phyloP scores from a whole-genome alignment of 768 basidiomycete genomes.

The Agaricus subrufescens region DNA sequence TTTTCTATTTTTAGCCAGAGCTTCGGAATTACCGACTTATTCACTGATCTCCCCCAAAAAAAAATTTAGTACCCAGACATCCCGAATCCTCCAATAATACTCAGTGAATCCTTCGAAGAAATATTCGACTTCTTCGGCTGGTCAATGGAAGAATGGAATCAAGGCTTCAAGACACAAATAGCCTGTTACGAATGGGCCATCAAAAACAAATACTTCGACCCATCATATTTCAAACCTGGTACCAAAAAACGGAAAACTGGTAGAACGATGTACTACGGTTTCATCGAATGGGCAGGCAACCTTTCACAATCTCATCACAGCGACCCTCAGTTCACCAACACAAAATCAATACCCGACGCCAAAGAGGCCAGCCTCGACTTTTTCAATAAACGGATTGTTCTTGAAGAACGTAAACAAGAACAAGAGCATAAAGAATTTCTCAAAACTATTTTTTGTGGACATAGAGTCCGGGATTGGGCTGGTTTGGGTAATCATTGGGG shows the following conservation, averaged over 20 bases:
- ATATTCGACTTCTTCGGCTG: constrained; percentile 57
- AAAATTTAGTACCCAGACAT: constrained; percentile 29
- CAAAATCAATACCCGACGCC: constrained; percentile 17
- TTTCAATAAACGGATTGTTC: constrained; percentile 49
- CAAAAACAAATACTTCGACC: constrained; percentile 49
- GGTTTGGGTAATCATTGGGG: constrained; percentile 37
- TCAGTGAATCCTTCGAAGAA: constrained; percentile 43
- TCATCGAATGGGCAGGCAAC: constrained; percentile 42
- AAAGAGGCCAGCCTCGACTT: constrained; percentile 42
- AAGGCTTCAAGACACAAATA: constrained; percentile 50
- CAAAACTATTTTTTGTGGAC: constrained; percentile 46
- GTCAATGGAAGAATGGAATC: constrained; percentile 42
- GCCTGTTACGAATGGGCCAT: constrained; percentile 58
- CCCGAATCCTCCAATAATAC: constrained; percentile 41
- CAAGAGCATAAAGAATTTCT: constrained; percentile 24
- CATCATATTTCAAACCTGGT: constrained; percentile 30
- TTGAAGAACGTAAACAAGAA: constrained; percentile 30
- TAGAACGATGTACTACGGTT: constrained; percentile 57
- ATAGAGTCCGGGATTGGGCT: constrained; percentile 50
- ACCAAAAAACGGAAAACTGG: constrained; percentile 38
- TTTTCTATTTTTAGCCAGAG: background rate
- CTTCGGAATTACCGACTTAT: background rate
- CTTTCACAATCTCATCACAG: constrained; percentile 1
- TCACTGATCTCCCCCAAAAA: background rate
- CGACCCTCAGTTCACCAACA: background rate